Base-by-base conservation (phyloP, 2,329 filamentous ascomycete genomes). In the Allantophomopsis lycopodina region DNA sequence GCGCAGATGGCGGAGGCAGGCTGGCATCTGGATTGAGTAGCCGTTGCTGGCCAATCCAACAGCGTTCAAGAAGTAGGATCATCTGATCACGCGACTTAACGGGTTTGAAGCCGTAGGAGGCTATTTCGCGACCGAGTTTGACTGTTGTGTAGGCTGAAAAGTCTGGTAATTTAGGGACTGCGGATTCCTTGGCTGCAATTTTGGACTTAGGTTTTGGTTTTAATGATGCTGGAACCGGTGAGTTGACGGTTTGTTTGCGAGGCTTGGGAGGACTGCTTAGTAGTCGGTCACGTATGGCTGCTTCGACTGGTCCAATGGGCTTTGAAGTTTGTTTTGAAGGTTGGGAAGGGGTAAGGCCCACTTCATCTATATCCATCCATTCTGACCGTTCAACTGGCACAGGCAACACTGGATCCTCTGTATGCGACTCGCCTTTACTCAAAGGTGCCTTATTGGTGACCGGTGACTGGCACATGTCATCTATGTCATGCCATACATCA, bases 61-160 rank as follows among this genome's bases (percentile, higher is more conserved):
- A 87, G 50, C 76, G 71, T 38, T 82, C 64, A 11, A 88, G 61
- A 10, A 86, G 57, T 2, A 73, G 64, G 44, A 88, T 76, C 78
- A 84, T 85, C 7, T 74, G 73, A 37, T 69, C 65, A 14, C 83
- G 69, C 40, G 65, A 73, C 53, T 78, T 83, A 21, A 87, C 62
- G 1, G 77, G 63, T 52, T 87, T 88, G 58, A 88, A 87, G 0
- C 79, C 80, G 50, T 76, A 86, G 0, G 65, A 63, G 5, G 68
- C 61, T 35, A 88, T 61, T 50, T 80, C 69, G 41, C 67, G 72
- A 2, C 73, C 62, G 13, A 88, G 60, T 42, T 82, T 72, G 7
- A 65, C 59, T 44, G 80, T 77, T 3, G 77, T 77, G 42, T 73
- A 77, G 0, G 69, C 58, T 32, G 71, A 66, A 44, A 71, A 87